Conservation (phyloP, 2,329 filamentous ascomycete species). For the Corinectria fuckeliana region DNA sequence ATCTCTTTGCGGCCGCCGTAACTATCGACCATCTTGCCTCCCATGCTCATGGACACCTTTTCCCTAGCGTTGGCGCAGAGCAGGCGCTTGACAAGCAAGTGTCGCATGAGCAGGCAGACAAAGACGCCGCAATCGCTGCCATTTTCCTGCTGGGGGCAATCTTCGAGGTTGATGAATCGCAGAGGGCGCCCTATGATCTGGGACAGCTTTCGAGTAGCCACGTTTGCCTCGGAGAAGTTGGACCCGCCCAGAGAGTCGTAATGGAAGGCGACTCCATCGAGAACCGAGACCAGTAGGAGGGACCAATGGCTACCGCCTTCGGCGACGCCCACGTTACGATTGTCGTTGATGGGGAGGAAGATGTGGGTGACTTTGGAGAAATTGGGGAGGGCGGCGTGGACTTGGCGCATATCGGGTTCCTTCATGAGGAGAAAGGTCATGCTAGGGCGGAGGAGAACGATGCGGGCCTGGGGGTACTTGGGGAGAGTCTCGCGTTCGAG, state of each 20-base stretch:
- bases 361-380: constrained; percentile 86
- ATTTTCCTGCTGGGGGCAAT: constrained; percentile 91
- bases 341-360: constrained; percentile 95
- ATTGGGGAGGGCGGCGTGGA: constrained; percentile 76
- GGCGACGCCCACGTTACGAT: constrained; percentile 73
- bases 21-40: constrained; percentile 83
- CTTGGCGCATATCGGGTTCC: constrained; percentile 61
- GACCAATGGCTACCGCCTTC: constrained; percentile 97
- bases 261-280: constrained; percentile 93
- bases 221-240: constrained; percentile 76
- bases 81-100: constrained; percentile 85
- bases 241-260: constrained; percentile 85
- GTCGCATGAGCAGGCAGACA: constrained; percentile 93
- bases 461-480: constrained; percentile 81
- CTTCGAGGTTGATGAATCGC: constrained; percentile 80
- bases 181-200: constrained; percentile 70
- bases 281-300: constrained; percentile 83
- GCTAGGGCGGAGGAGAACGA: constrained; percentile 87
- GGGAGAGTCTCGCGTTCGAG: constrained; percentile 88
- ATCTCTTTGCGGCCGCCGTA: constrained; percentile 86
- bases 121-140: constrained; percentile 94
- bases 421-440: constrained; percentile 94
- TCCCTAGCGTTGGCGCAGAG: constrained; percentile 79
- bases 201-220: constrained; percentile 72
- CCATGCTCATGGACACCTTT: constrained; percentile 95